Evolutionary conservation across 495 filamentous ascomycete genomes (phyloP).

Genomic region (Umbilicaria muhlenbergii): DNA sequence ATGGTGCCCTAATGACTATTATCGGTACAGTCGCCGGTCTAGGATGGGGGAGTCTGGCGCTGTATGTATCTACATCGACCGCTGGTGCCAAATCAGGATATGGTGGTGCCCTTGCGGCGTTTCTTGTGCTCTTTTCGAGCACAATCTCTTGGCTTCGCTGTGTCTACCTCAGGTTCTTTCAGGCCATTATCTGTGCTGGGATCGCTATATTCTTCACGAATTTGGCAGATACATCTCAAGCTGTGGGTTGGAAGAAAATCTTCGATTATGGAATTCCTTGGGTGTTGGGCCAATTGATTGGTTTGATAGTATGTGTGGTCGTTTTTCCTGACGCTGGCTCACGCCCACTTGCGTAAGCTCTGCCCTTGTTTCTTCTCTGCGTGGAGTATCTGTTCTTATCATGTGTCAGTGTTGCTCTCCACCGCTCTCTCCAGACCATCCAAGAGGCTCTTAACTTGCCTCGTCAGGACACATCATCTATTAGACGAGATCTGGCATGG

Average conservation of each 20-base stretch:
- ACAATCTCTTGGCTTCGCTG: constrained; percentile 34
- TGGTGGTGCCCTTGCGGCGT: constrained; percentile 35
- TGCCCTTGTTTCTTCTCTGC: constrained; percentile 2
- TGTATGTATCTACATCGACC: constrained; percentile 34
- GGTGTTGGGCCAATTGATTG: constrained; percentile 35
- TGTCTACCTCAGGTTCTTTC: constrained; percentile 36
- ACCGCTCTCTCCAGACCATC: constrained; percentile 25
- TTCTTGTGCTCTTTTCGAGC: constrained; percentile 35
- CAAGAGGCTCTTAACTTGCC: constrained; percentile 31
- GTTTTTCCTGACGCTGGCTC: constrained; percentile 39
- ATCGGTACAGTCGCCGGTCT: constrained; percentile 38
- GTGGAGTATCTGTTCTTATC: background rate
- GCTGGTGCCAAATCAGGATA: constrained; percentile 26
- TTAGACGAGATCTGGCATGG: constrained; percentile 24
- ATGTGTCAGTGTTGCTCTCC: constrained; percentile 9
- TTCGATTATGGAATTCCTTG: constrained; percentile 40
- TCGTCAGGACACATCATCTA: constrained; percentile 16
- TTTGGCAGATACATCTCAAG: constrained; percentile 28
- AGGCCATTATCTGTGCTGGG: constrained; percentile 35
- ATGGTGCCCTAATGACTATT: constrained; percentile 34
- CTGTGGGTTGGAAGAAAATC: constrained; percentile 29
- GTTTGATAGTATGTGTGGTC: constrained; percentile 26
- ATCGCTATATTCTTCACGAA: constrained; percentile 36
- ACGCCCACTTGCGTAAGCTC: constrained; percentile 27
- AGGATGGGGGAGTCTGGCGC: constrained; percentile 35